Conservation (phyloP, 1,284 basidiomycete species). For the Boletus holoroseus region DNA sequence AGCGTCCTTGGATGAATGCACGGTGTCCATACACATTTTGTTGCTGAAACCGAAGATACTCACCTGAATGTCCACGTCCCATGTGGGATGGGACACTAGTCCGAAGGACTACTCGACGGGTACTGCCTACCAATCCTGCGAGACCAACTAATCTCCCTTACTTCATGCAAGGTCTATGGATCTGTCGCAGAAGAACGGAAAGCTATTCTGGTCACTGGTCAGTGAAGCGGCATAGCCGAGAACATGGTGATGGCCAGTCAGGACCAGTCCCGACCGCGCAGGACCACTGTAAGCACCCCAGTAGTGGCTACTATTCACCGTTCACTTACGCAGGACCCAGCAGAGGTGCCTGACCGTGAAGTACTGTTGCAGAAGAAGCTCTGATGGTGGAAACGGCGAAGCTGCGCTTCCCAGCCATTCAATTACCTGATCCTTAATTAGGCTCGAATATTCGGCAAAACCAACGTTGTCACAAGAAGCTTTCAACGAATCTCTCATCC, state of each 20-base stretch:
- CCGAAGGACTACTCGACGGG: constrained; percentile 6
- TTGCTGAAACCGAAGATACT: constrained; percentile 3
- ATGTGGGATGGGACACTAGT: neutral
- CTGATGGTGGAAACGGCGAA: constrained; percentile 12
- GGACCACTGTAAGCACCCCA: neutral
- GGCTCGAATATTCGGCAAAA: constrained; percentile 20
- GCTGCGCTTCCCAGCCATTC: constrained; percentile 17
- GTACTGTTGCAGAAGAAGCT: constrained; percentile 6
- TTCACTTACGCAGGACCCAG: constrained; percentile 9
- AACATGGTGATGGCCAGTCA: neutral
- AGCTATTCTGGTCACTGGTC: neutral
- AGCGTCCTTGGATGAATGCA: constrained; percentile 11
- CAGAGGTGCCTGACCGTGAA: neutral
- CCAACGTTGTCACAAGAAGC: constrained; percentile 8
- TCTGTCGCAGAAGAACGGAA: constrained; percentile 7
- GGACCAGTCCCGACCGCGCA: neutral
- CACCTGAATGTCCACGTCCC: constrained; percentile 1
- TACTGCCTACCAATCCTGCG: neutral
- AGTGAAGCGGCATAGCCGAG: neutral
- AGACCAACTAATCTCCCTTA: constrained; percentile 4
- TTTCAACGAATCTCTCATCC: constrained; percentile 4
- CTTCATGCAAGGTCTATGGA: neutral
- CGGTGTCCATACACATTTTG: neutral
- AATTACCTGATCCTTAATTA: constrained; percentile 24
- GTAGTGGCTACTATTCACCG: neutral